These are phyloP conservation scores for Rosa persica DNA, from an alignment of 306 rosid species.

Conservation along the genomic window DNA sequence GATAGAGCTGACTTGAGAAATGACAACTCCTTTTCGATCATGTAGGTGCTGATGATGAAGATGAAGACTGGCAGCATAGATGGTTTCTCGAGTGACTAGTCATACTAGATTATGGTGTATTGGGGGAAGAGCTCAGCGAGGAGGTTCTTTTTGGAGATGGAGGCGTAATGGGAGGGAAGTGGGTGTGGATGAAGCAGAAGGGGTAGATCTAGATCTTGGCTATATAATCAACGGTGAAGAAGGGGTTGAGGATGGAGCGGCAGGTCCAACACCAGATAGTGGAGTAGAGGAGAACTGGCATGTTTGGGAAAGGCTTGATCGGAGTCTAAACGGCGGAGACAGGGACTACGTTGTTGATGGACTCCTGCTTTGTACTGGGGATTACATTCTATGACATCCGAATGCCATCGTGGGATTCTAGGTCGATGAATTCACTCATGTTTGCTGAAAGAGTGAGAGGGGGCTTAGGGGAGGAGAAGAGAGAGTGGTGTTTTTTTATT, in stretches of 20 bases:
- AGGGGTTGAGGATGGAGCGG: slow-evolving; percentile 85
- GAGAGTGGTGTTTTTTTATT: no score
- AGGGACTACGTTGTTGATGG: slow-evolving; percentile 65
- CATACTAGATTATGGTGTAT: slow-evolving; percentile 81
- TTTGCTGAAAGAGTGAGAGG: background rate
- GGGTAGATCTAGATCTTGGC: slow-evolving; percentile 99
- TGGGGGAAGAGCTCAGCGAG: slow-evolving; percentile 96
- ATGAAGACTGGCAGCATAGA: slow-evolving; percentile 58
- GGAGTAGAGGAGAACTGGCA: slow-evolving; percentile 69
- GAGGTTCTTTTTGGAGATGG: slow-evolving; percentile 76
- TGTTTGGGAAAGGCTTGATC: slow-evolving; percentile 59
- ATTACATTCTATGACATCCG: slow-evolving; percentile 98
- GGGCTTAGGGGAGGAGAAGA: no score
- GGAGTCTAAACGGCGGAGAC: slow-evolving; percentile 81
- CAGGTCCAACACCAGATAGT: slow-evolving; percentile 89
- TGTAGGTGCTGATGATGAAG: slow-evolving; percentile 77
- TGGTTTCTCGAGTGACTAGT: slow-evolving; percentile 31
- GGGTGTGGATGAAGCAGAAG: slow-evolving; percentile 82
- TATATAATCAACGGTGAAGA: slow-evolving; percentile 80
- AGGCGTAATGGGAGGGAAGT: slow-evolving; percentile 84
- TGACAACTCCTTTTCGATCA: slow-evolving; percentile 77
- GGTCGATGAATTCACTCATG: slow-evolving; percentile 90
- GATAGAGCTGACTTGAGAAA: slow-evolving; percentile 66
- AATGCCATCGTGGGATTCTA: slow-evolving; percentile 89
- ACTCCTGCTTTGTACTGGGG: slow-evolving; percentile 84